Conservation (phyloP, 345 rosid genomes). For the Brassica incana region DNA sequence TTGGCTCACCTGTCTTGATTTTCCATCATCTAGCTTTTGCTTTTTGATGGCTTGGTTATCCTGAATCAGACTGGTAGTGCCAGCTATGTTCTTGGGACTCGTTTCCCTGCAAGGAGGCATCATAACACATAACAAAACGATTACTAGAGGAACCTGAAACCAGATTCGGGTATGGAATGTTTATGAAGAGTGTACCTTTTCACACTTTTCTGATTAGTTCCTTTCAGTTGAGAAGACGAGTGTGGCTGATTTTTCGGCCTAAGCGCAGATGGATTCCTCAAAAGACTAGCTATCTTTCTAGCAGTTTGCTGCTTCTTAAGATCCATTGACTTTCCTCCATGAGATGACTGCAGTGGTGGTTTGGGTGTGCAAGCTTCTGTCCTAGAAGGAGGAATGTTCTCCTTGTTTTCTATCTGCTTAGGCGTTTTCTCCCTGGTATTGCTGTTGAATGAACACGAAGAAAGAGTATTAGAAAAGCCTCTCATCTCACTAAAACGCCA, state of each 20-base stretch:
- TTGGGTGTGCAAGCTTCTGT: slow-evolving; percentile 56
- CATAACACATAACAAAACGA: background rate
- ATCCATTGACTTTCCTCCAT: slow-evolving; percentile 36
- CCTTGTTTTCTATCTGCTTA: slow-evolving; percentile 39
- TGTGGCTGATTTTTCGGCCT: slow-evolving; percentile 45
- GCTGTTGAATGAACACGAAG: slow-evolving; percentile 23
- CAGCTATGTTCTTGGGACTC: slow-evolving; percentile 37
- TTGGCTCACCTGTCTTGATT: slow-evolving; percentile 70
- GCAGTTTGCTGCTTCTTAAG: slow-evolving; percentile 68
- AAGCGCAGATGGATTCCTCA: slow-evolving; percentile 61
- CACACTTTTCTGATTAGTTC: slow-evolving; percentile 40
- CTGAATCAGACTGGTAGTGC: slow-evolving; percentile 60
- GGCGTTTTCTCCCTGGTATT: background rate
- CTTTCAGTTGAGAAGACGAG: slow-evolving; percentile 58
- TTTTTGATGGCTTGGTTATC: slow-evolving; percentile 95
- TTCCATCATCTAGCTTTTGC: slow-evolving; percentile 95
- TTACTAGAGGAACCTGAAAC: slow-evolving; percentile 13
- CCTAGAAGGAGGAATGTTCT: slow-evolving; percentile 42
- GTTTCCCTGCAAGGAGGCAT: slow-evolving; percentile 42
- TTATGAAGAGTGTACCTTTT: slow-evolving; percentile 42
- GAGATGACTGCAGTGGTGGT: slow-evolving; percentile 17
- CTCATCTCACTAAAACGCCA: slow-evolving; percentile 3
- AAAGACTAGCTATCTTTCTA: slow-evolving; percentile 55
- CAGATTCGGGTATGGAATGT: background rate
- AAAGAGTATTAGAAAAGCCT: slow-evolving; percentile 21